phyloP scores from a whole-genome alignment of 495 filamentous ascomycete genomes.

The Penicillium goetzii region DNA sequence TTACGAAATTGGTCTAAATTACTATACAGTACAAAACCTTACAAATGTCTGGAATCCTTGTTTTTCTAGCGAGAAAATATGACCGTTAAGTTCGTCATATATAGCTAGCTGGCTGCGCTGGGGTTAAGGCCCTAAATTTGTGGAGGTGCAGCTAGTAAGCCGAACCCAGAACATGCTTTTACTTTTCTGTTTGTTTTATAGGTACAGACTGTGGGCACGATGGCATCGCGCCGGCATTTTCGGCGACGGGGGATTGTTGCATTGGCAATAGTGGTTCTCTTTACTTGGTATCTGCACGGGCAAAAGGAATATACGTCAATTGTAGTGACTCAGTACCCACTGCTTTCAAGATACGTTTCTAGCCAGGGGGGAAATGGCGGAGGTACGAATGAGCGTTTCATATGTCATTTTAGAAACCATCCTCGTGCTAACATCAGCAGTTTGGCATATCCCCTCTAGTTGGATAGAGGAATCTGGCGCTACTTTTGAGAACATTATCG shows the following conservation, averaged over 20 bases:
- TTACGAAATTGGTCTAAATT: background rate
- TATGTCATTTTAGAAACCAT: background rate
- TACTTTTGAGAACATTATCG: background rate
- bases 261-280: background rate
- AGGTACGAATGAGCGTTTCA: conserved; percentile 2
- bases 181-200: background rate
- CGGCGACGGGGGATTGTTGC: conserved; percentile 1
- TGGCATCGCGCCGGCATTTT: conserved; percentile 3
- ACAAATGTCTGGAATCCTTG: background rate
- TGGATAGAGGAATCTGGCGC: background rate
- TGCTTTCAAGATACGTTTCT: conserved; percentile 2
- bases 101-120: no score
- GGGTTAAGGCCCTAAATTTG: no score
- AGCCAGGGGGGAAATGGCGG: background rate
- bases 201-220: background rate
- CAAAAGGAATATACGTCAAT: background rate
- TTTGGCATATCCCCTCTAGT: conserved; percentile 4
- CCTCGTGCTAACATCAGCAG: conserved; percentile 3
- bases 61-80: background rate
- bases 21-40: background rate
- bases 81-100: background rate
- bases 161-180: background rate
- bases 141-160: background rate
- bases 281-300: background rate
- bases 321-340: background rate